phyloP scores from a whole-genome alignment of 768 basidiomycete species.

The Hemileccinum rubropunctum region DNA sequence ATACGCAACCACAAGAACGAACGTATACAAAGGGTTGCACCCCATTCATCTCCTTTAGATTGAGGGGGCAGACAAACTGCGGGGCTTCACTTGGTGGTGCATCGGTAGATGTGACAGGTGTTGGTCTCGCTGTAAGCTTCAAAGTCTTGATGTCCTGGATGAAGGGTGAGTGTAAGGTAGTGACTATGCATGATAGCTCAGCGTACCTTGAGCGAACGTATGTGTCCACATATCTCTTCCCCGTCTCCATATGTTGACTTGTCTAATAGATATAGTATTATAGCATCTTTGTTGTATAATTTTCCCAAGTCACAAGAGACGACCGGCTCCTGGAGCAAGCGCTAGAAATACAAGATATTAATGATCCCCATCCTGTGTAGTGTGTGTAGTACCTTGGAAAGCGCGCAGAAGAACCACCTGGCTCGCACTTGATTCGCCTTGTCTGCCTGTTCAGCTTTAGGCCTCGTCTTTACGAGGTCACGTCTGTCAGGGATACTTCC shows the following conservation, averaged over 20 bases:
- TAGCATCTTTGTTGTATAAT: constrained; percentile 93
- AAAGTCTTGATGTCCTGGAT: constrained; percentile 82
- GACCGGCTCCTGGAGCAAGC: constrained; percentile 81
- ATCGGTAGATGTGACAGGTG: constrained; percentile 36
- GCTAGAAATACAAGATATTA: constrained; percentile 42
- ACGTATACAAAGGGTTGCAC: constrained; percentile 85
- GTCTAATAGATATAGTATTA: constrained; percentile 88
- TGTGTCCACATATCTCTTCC: constrained; percentile 88
- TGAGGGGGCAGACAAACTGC: constrained; percentile 88
- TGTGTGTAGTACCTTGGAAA: constrained; percentile 73
- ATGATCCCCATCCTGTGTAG: neutral
- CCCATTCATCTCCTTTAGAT: constrained; percentile 94
- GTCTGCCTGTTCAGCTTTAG: constrained; percentile 87
- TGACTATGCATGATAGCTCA: neutral
- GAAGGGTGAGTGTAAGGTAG: neutral
- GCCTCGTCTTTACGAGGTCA: constrained; percentile 70
- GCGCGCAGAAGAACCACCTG: constrained; percentile 88
- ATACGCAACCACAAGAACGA: constrained; percentile 84
- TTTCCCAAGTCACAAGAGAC: constrained; percentile 93
- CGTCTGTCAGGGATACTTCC: constrained; percentile 84
- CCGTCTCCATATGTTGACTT: constrained; percentile 86
- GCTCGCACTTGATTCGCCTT: constrained; percentile 86
- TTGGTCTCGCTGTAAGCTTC: constrained; percentile 73
- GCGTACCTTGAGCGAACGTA: constrained; percentile 83
- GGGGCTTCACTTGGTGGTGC: constrained; percentile 46